Evolutionary conservation across 371 early-diverging fungal species (phyloP), one percentile per base, ranked within the genome.

Genomic region (Rhizomucor miehei): DNA sequence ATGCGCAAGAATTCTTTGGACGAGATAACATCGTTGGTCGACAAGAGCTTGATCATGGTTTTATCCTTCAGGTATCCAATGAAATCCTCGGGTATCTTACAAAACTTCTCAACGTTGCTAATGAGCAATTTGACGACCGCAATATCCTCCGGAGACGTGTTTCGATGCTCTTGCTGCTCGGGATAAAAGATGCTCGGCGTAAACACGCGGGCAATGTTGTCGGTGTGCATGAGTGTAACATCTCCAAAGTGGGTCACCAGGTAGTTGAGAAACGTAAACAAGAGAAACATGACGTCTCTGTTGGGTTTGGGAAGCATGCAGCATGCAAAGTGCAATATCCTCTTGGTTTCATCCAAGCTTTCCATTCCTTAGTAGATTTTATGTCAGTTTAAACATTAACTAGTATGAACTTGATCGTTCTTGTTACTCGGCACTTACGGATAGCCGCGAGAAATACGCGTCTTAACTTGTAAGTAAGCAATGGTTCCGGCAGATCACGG

Each of bases 401-500:
- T 25, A 6, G 20, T 34, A 16, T 14, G 37, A 17, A 10, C 6
- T 23, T 41, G 24, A 36, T 17, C 24, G 10, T 9, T 17, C 41
- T 16, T 17, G 14, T 10, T 16, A 25, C 24, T 2, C 6, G 10
- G 34, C 48, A 48, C 62, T 87, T 58, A 87, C 88, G 39, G 17
- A 56, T 52, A 25, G 90, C 82, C 1, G 76, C 71, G 34, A 93
- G 67, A 63, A 98, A 93, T 16, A 96, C 63, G 12, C 82, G 76
- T 62, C 92, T 86, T 44, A 97, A 73, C 58, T 87, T 82, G 67
- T 86, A 93, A 6, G 97, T 93, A 54, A 98, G 68, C 19, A 98
- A 70, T 1, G 98, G 98, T 46, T 98, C 97, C 0, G 98, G 97
- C 51, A 97, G 57, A 41, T 96, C 95, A n/a, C 97, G 86, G 56